Conservation (phyloP, 352 stramenopile genomes). For the Globisporangium radiosum region DNA sequence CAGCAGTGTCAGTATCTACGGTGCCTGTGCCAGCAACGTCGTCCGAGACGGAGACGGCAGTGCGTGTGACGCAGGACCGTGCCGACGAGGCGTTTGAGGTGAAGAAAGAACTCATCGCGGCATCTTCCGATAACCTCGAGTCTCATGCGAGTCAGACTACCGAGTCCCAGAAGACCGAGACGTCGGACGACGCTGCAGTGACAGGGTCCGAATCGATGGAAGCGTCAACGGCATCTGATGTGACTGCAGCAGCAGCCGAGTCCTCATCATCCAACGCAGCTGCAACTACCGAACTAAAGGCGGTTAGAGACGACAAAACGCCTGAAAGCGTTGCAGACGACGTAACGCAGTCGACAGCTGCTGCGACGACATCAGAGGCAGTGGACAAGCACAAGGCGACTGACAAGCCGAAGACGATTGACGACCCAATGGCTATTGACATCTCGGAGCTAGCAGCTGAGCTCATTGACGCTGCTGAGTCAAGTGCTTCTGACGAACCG, state of each 20-base stretch:
- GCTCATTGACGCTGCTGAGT: conserved; percentile 1
- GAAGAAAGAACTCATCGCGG: conserved; percentile 17
- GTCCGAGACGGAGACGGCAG: conserved; percentile 4
- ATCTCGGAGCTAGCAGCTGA: conserved; percentile 4
- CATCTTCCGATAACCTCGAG: background rate
- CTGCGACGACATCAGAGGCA: no score
- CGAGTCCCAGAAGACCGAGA: no score
- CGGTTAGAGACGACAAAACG: background rate
- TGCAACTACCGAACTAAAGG: background rate
- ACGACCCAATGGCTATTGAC: background rate
- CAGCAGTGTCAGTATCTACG: background rate
- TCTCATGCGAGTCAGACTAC: no score
- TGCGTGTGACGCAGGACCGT: background rate
- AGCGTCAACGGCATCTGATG: background rate
- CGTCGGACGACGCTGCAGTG: background rate
- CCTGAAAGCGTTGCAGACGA: no score
- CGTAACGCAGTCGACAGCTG: no score
- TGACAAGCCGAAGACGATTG: background rate
- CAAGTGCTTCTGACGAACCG: background rate
- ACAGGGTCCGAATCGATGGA: background rate
- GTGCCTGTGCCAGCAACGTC: background rate
- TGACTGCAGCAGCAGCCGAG: background rate
- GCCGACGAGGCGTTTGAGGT: conserved; percentile 11
- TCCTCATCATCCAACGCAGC: background rate
- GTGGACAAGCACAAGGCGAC: no score